phyloP scores from a whole-genome alignment of 1,284 basidiomycete species.

The Inonotus hispidus region DNA sequence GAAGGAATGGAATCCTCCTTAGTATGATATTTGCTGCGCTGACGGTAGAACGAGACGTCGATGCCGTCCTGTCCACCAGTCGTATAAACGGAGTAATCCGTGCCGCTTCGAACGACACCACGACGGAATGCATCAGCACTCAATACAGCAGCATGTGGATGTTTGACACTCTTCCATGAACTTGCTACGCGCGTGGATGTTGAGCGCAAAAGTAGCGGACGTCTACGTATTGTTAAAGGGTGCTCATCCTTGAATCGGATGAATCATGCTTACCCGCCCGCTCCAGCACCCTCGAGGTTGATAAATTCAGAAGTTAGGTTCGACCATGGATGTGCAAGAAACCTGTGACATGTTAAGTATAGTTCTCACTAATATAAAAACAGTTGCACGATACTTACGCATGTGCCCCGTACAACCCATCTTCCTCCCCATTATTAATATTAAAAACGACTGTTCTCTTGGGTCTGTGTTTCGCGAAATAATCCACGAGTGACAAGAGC shows the following conservation, averaged over 20 bases:
- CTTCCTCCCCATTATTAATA: slow-evolving; percentile 79
- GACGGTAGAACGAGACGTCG: slow-evolving; percentile 70
- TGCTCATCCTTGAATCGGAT: background rate
- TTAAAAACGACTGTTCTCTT: slow-evolving; percentile 67
- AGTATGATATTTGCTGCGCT: slow-evolving; percentile 67
- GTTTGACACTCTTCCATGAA: slow-evolving; percentile 46
- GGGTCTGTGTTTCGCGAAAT: slow-evolving; percentile 48
- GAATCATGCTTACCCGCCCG: slow-evolving; percentile 57
- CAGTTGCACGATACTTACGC: slow-evolving; percentile 35
- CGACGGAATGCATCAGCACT: slow-evolving; percentile 59
- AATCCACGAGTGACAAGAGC: slow-evolving; percentile 58
- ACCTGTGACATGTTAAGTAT: slow-evolving; percentile 34
- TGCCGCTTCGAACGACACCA: slow-evolving; percentile 56
- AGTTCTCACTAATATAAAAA: background rate
- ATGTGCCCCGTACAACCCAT: slow-evolving; percentile 65
- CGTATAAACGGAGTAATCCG: slow-evolving; percentile 65
- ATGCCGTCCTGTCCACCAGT: slow-evolving; percentile 52
- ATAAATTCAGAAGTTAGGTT: slow-evolving; percentile 59
- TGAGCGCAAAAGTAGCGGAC: slow-evolving; percentile 61
- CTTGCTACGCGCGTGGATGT: slow-evolving; percentile 49
- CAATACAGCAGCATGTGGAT: slow-evolving; percentile 64
- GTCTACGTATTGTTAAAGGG: slow-evolving; percentile 32
- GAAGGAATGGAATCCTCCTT: slow-evolving; percentile 55
- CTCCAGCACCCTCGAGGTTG: slow-evolving; percentile 76
- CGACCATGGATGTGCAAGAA: slow-evolving; percentile 69